Evolutionary conservation across 108 stramenopile genomes (phyloP).

Genomic region (Thalassiosira profunda): DNA sequence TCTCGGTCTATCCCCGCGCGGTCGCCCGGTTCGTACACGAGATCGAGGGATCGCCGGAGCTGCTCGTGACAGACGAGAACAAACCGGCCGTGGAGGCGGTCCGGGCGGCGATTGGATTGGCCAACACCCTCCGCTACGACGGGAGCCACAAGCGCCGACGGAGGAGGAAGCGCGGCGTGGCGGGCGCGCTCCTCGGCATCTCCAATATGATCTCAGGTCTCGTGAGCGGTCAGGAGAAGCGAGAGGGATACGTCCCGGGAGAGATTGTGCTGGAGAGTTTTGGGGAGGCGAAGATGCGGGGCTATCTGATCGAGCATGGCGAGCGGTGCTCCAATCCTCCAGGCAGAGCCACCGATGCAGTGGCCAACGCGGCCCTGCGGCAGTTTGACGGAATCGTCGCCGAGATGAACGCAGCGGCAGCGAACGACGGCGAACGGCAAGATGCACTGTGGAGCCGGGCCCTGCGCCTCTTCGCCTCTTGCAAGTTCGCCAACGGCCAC

Average conservation of each 20-base stretch:
- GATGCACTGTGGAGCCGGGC: slow-evolving; percentile 6
- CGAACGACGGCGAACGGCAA: not conserved
- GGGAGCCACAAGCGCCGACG: not conserved
- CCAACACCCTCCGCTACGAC: slow-evolving; percentile 1
- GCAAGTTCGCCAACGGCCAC: slow-evolving; percentile 16
- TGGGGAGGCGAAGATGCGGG: not conserved
- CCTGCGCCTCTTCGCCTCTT: not conserved
- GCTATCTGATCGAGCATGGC: slow-evolving; percentile 8
- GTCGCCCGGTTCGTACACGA: not conserved
- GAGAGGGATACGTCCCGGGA: not conserved
- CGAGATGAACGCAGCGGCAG: not conserved
- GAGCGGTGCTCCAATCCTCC: not conserved
- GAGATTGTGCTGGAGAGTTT: slow-evolving; percentile 15
- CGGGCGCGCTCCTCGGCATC: not conserved
- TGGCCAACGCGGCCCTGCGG: not conserved
- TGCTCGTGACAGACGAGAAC: slow-evolving; percentile 11
- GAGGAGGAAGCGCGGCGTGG: not conserved
- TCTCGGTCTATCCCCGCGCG: slow-evolving; percentile 10
- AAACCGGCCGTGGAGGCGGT: slow-evolving; percentile 7
- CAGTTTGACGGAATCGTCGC: not conserved
- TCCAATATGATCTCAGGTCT: slow-evolving; percentile 6
- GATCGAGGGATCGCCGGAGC: not conserved
- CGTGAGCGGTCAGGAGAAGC: not conserved
- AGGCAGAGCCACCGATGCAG: not conserved
- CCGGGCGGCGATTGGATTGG: slow-evolving; percentile 20